A percentile compares a stretch with the other conserved stretches of the same genome.
These are phyloP conservation scores for Botryosphaeria dothidea DNA, from an alignment of 2,329 filamentous ascomycete species.

Conservation along the genomic window DNA sequence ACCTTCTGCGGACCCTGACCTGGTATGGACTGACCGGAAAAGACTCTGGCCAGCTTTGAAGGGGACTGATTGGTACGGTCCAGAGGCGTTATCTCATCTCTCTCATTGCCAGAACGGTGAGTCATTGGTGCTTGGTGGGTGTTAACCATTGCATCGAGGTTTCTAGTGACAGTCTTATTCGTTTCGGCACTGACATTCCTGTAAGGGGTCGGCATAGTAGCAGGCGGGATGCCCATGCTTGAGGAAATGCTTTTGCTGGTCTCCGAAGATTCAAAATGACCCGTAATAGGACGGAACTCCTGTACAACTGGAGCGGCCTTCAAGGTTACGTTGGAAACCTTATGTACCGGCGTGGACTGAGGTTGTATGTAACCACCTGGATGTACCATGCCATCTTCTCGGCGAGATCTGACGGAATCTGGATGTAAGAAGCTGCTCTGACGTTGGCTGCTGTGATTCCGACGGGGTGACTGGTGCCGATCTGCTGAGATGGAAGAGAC, in stretches of 20 bases:
- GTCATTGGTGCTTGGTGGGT: slow-evolving; percentile 6
- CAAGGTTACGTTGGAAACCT: neutral
- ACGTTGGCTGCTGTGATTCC: neutral
- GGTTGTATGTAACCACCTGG: neutral
- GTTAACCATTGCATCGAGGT: neutral
- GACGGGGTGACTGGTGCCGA: neutral
- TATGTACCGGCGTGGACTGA: neutral
- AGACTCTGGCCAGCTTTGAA: slow-evolving; percentile 26
- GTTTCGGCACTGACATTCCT: neutral
- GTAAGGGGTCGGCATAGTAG: neutral
- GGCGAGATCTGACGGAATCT: neutral
- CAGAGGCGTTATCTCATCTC: neutral
- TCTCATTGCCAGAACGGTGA: slow-evolving; percentile 13
- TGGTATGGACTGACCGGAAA: slow-evolving; percentile 21
- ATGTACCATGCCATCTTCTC: neutral
- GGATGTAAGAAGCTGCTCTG: neutral
- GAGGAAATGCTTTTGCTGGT: slow-evolving; percentile 14
- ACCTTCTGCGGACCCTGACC: slow-evolving; percentile 31
- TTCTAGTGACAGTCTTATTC: neutral
- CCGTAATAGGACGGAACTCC: neutral
- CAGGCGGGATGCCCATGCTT: slow-evolving; percentile 4
- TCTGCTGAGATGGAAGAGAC: neutral
- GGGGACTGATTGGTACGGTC: slow-evolving; percentile 5
- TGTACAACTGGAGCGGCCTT: neutral
- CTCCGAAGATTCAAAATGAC: slow-evolving; percentile 1